phyloP scores from a whole-genome alignment of 2,329 filamentous ascomycete genomes.

The Nigrospora oryzae region DNA sequence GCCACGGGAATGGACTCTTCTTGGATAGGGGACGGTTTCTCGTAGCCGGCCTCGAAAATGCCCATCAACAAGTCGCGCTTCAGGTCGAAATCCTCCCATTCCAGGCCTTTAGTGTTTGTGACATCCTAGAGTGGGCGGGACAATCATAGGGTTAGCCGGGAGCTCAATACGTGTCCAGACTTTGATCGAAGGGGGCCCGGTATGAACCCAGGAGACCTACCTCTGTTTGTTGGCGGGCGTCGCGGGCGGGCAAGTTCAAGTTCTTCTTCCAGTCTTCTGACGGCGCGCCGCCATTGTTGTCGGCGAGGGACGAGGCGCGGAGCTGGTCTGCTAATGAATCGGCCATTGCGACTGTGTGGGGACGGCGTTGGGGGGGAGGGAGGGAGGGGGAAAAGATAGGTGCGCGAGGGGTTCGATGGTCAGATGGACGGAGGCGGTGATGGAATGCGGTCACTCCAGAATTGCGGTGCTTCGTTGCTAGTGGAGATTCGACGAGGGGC shows the following conservation, averaged over 20 bases:
- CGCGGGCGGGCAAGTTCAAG: conserved; percentile 64
- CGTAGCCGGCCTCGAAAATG: conserved; percentile 97
- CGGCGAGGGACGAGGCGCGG: conserved; percentile 32
- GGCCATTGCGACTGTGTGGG: conserved; percentile 15
- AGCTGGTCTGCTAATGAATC: conserved; percentile 20
- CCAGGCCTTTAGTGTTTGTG: conserved; percentile 91
- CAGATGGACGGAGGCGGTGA: no score
- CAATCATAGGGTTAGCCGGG: neutral
- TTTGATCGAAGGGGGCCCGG: conserved; percentile 74
- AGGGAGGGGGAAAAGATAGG: conserved; percentile 27
- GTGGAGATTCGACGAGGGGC: no score
- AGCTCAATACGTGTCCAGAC: conserved; percentile 33
- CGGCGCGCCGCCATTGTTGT: conserved; percentile 24
- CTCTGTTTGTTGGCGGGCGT: conserved; percentile 75
- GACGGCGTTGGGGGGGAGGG: conserved; percentile 19
- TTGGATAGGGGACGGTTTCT: conserved; percentile 97
- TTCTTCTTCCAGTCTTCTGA: conserved; percentile 64
- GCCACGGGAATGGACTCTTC: conserved; percentile 98
- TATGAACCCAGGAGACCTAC: conserved; percentile 43
- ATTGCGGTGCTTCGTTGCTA: no score
- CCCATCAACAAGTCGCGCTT: conserved; percentile 97
- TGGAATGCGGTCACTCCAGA: no score
- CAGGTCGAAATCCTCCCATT: conserved; percentile 95
- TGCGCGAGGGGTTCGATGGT: conserved; percentile 22
- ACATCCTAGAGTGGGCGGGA: conserved; percentile 61